phyloP scores from a whole-genome alignment of 176 grass and related monocot genomes.

The Aegilops umbellulata region DNA sequence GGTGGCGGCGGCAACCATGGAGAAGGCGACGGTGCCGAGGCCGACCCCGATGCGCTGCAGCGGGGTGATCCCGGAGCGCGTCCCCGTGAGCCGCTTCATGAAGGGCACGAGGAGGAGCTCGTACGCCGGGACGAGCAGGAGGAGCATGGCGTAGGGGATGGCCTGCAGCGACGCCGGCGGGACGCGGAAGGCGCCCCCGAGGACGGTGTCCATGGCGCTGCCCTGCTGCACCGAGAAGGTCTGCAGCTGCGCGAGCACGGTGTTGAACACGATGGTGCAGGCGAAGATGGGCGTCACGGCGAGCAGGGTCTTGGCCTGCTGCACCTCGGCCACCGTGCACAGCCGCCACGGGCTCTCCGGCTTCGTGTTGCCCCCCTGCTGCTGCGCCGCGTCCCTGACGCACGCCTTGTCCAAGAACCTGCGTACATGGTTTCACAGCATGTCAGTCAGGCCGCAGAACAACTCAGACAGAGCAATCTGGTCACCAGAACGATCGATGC shows the following conservation, averaged over 20 bases:
- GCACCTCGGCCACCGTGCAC: conserved; percentile 66
- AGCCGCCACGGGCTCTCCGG: conserved; percentile 72
- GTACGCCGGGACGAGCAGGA: conserved; percentile 74
- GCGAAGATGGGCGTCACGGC: conserved; percentile 94
- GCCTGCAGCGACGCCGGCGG: conserved; percentile 93
- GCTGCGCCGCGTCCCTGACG: conserved; percentile 39
- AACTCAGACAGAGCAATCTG: neutral
- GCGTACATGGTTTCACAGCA: neutral
- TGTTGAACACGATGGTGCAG: conserved; percentile 99
- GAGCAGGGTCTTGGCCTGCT: conserved; percentile 79
- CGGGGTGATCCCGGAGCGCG: conserved; percentile 67
- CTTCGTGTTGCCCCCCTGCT: conserved; percentile 36
- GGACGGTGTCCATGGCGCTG: conserved; percentile 73
- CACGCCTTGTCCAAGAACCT: conserved; percentile 96
- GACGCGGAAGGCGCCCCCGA: conserved; percentile 58
- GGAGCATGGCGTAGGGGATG: conserved; percentile 81
- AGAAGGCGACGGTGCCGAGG: conserved; percentile 69
- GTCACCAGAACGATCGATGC: neutral
- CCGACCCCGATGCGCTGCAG: conserved; percentile 86
- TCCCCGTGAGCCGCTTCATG: conserved; percentile 48
- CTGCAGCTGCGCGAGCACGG: conserved; percentile 93
- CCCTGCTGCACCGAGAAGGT: conserved; percentile 99
- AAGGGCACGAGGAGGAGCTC: conserved; percentile 73
- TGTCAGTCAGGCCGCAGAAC: neutral
- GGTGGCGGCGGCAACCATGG: conserved; percentile 73